Evolutionary conservation across 768 basidiomycete genomes (phyloP), one percentile per base, ranked within the genome.

Genomic region (Leccinum olivaceopallidum): DNA sequence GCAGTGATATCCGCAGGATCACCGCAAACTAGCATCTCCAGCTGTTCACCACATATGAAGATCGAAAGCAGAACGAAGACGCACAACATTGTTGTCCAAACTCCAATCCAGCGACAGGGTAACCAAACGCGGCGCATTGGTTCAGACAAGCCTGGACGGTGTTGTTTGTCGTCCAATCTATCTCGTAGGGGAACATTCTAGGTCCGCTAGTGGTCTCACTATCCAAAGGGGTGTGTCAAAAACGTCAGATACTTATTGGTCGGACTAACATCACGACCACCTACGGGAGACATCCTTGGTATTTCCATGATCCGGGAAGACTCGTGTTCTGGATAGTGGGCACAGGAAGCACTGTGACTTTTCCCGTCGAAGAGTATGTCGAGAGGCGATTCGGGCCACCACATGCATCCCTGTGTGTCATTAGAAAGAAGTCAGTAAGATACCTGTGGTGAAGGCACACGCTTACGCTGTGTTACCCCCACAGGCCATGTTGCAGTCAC

Each of bases 381-480:
- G 89, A 90, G 28, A 92, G 68, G n/a, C 84, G 81, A 67, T 86
- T 86, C 2, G 85, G 82, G 6, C 85, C 91, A 68, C 91, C 91
- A 62, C 90, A 93, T 47, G 85, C 83, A 70, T 88, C 80, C 13
- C 86, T 87, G 60, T 51, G 59, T 28, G 30, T 60, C 42, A 57
- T 62, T 13, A 10, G 24, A 28, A 24, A 10, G 7, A 1, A 7
- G n/a, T 60, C n/a, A 32, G 22, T 1, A 22, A 39, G 30, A 10
- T 4, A 36, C 13, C 4, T 7, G 2, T 3, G 26, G 14, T 2
- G 18, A 42, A 16, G 48, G 20, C 18, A 0, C 5, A 32, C 0
- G 70, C 86, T 65, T 63, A 89, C 89, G 82, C 78, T 12, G 83
- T 42, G 60, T 85, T 87, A 24, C 91, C 94, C 18, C 80, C 80